Evolutionary conservation across 2,329 filamentous ascomycete species (phyloP), one percentile per base, ranked within the genome.

Genomic region (Nothophoma quercina): DNA sequence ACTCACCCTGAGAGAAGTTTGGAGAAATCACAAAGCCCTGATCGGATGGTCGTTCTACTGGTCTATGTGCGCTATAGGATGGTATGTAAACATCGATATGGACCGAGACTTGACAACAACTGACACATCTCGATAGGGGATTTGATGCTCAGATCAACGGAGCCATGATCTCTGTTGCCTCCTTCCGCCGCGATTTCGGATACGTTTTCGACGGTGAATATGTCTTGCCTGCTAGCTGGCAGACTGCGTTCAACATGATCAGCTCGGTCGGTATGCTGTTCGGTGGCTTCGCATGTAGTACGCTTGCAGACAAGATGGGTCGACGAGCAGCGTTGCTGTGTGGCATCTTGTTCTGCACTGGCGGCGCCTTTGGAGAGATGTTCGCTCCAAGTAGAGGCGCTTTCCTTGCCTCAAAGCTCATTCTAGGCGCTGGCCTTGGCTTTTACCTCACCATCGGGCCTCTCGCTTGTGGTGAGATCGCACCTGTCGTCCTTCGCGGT

Each of bases 71-170:
- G 56, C 56, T 28, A 35, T 59, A n/a, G 56, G 56, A 12, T 59
- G 56, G 56, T 59, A 48, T 26, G 50, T 41, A 15, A 33, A 23
- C n/a, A 4, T 8, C 23, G 5, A 28, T 7, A 4, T 12, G 9
- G 32, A 25, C 13, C 16, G 13, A 10, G 18, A 8, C 8, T n/a
- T 22, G 12, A 36, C 7, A 8, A 44, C 7, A 12, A 32, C 36
- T 29, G 16, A 29, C 29, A n/a, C 33, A 39, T 26, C 13, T 40
- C n/a, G 7, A 13, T 25, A 60, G 58, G 55, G 58, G 58, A 16
- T 88, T 87, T 61, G 85, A 87, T 67, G 82, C 83, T 0, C 84
- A 87, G 66, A 77, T 88, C n/a, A 77, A 87, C 16, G 83, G 83
- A 21, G 84, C 84, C 48, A 78, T 88, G 55, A 86, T 83, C 56